Base-by-base conservation (phyloP, 2,329 filamentous ascomycete species). In the Pseudogymnoascus sp. region DNA sequence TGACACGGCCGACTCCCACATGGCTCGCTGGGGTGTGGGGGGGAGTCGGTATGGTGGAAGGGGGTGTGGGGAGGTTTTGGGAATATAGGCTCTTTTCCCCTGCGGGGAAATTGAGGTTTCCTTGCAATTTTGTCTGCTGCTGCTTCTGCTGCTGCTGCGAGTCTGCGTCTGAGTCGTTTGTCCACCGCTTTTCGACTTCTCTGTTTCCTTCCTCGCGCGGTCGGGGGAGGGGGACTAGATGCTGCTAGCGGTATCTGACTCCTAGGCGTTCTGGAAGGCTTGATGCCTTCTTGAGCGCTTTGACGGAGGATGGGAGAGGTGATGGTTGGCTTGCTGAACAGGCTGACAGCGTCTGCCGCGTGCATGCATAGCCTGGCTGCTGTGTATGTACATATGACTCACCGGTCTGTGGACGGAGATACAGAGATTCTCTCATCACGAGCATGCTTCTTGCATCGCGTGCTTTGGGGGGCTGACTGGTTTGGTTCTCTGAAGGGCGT, bases 361-460 rank as follows among this genome's bases (percentile, higher is more conserved):
- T 39, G 38, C 38, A 54, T 54, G 47, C 47, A 32, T 54, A 54
- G 47, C 47, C 47, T 54, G 47, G 47, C n/a, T 54, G 47, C 47
- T 54, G 9, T 54, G 43, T 6, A 14, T 50, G 25, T 32, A 18
- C 7, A n/a, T 30, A 18, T 54, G 47, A 32, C 47, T 54, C 47
- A 32, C n/a, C n/a, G 28, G 25, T 28, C 20, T 50, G 22, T 50
- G 41, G 22, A 50, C 3, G 22, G 28, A 28, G n/a, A 54, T 54
- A 54, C 25, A 2, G n/a, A 8, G 47, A 54, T 25, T 54, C 43
- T 54, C 9, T 32, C 28, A 5, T 54, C 25, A 32, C 28, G 28
- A 32, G n/a, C 47, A 54, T 54, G 32, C 47, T 54, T 54, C 47
- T 30, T 54, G 25, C n/a, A 2, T 12, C 2, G 28, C 25, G 43